Evolutionary conservation across 2,329 filamentous ascomycete species (phyloP).

Genomic region (Exophiala alcalophila): DNA sequence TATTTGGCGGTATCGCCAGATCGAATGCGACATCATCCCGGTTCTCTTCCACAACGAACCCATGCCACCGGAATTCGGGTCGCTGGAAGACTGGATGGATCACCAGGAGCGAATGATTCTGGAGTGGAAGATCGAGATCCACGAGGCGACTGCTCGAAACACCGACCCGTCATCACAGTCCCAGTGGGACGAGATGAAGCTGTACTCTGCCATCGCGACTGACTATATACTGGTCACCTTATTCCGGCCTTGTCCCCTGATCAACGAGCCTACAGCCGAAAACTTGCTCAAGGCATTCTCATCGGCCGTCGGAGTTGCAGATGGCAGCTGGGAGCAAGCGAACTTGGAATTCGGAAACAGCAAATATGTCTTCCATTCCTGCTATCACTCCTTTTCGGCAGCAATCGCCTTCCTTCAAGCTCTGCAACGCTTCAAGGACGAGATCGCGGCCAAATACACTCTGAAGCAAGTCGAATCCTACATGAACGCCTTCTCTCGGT

Average conservation of each 20-base stretch:
- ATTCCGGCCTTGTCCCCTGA: slow-evolving; percentile 6
- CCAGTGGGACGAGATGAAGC: slow-evolving; percentile 15
- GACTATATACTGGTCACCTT: slow-evolving; percentile 10
- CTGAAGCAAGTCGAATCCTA: slow-evolving; percentile 8
- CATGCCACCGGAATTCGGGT: slow-evolving; percentile 4
- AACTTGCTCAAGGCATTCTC: slow-evolving; percentile 10
- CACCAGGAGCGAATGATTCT: slow-evolving; percentile 3
- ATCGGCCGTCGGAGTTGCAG: slow-evolving; percentile 2
- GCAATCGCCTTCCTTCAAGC: slow-evolving; percentile 9
- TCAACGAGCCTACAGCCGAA: slow-evolving; percentile 1
- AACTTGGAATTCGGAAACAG: slow-evolving; percentile 12
- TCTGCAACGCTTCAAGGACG: slow-evolving; percentile 5
- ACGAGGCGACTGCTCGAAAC: slow-evolving; percentile 3
- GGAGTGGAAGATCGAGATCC: slow-evolving; percentile 5
- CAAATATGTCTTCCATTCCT: slow-evolving; percentile 15
- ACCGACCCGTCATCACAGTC: slow-evolving; percentile 7
- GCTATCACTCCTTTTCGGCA: slow-evolving; percentile 10
- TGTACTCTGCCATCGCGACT: slow-evolving; percentile 13
- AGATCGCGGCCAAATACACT: slow-evolving; percentile 6
- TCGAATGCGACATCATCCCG: slow-evolving; percentile 11
- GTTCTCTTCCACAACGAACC: slow-evolving; percentile 12
- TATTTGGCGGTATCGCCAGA: slow-evolving; percentile 5
- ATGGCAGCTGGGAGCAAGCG: slow-evolving; percentile 10
- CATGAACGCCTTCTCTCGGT: slow-evolving; percentile 10
- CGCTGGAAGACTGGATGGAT: slow-evolving; percentile 7